Base-by-base conservation (phyloP, 2,329 filamentous ascomycete species). In the Alternaria ethzedia region DNA sequence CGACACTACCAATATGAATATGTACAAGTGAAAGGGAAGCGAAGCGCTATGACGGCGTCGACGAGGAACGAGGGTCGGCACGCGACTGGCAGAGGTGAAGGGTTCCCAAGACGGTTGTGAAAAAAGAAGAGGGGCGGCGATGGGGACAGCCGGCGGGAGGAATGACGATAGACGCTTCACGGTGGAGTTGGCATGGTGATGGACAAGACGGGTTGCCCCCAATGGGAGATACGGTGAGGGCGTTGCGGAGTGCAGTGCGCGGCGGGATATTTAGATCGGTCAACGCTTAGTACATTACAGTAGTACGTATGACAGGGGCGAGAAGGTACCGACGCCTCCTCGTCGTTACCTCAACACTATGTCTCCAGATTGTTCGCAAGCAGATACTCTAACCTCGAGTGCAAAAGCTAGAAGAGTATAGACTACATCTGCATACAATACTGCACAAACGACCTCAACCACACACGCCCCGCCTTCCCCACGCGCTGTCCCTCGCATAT, bases 191-290 rank as follows among this genome's bases (percentile, higher is more conserved):
- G 30, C 55, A 57, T 50, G 44, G n/a, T 57, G 25, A 12, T 57
- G 30, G 45, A 26, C 45, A 50, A 43, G 45, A 57, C 55, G 20
- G 36, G 36, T 36, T 15, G n/a, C 21, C 55, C 28, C 20, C 55
- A 45, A 57, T 57, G 47, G 28, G 45, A 57, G 28, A 49, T 57
- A 26, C 45, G 55, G 55, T 57, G 55, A 57, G 54, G 36, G 54
- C 54, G 54, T 57, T 36, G 54, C 54, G 54, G 54, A 57, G 55
- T 49, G 45, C 28, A 50, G 45, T 43, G 55, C 36, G 36, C 36
- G 45, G 55, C 45, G 45, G 55, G 55, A 57, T 50, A 57, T 49
- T 49, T 36, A 49, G 44, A 41, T 41, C 36, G 45, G 55, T 49
- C 44, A 50, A 49, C 9, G 44, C 44, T 41, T 57, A 41, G 36